Base-by-base conservation (phyloP, 495 filamentous ascomycete genomes). In the Tricharina praecox region DNA sequence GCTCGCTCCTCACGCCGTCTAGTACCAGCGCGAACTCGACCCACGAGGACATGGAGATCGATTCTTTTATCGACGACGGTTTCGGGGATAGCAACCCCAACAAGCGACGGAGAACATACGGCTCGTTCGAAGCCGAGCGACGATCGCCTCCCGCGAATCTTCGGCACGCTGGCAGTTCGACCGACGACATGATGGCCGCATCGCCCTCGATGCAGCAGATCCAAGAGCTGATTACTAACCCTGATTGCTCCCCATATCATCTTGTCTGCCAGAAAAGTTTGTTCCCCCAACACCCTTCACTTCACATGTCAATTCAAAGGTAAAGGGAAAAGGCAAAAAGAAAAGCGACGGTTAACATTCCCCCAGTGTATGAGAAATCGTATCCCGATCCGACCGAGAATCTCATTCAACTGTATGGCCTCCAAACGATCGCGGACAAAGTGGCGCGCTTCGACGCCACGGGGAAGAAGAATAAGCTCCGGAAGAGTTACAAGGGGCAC, bases 401-500 rank as follows among this genome's bases (percentile, higher is more conserved):
- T 62, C 69, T 85, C 44, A 67, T 83, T 41, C 67, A 70, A 18
- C 63, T 81, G 43, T 82, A 79, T 62, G 67, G 66, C 26, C 65
- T 85, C 35, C 65, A 72, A 45, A 55, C 66, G 40, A 64, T 83
- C 45, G 78, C 76, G 39, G 69, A 71, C 49, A 74, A 69, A 41
- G 78, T 83, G 47, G 76, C 75, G 41, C 67, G 80, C 45, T 68
- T 67, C 41, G 76, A 85, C 59, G 73, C 76, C 3, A 61, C 66
- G 74, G 4, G 78, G 77, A 33, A 75, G 52, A 84, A 83, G 63
- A 82, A 82, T 55, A 75, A 76, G 52, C 66, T 85, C 25, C 66
- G 80, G 47, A 83, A 83, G 59, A 80, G 78, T 13, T 85, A 83
- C 60, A 78, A 83, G 55, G 74, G 75, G 40, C 75, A 81, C 53